These are phyloP conservation scores for Galium porrigens DNA, from an alignment of 305 asterid species.

Conservation along the genomic window DNA sequence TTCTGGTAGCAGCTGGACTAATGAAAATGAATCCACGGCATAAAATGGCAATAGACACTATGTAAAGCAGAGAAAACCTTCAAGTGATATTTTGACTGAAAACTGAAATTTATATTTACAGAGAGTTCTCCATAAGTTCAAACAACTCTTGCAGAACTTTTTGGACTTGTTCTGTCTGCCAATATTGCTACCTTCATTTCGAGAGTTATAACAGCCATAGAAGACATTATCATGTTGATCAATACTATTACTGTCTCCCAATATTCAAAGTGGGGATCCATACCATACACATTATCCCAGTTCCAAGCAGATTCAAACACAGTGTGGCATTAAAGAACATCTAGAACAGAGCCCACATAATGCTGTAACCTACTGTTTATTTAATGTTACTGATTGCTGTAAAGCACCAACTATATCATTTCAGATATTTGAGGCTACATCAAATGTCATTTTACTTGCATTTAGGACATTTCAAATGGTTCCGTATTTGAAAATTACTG, in stretches of 20 bases:
- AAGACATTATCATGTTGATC: not conserved
- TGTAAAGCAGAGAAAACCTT: constrained; percentile 3
- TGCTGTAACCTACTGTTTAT: constrained; percentile 25
- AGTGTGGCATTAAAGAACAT: constrained; percentile 41
- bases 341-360: constrained; percentile 46
- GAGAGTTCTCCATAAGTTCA: constrained; percentile 73
- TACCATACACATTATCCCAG: constrained; percentile 31
- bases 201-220: constrained; percentile 11
- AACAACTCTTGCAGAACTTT: constrained; percentile 33
- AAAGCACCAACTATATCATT: not conserved
- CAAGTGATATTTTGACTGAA: constrained; percentile 14
- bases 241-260: not conserved
- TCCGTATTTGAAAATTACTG: not conserved
- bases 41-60: constrained; percentile 18
- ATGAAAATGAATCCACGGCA: constrained; percentile 31
- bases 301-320: constrained; percentile 38
- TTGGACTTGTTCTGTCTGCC: constrained; percentile 39
- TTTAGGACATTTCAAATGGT: no score
- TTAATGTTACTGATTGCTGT: constrained; percentile 46
- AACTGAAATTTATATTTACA: constrained; percentile 23
- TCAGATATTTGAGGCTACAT: not conserved
- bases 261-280: not conserved
- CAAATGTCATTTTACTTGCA: not conserved
- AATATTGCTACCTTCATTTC: constrained; percentile 19
- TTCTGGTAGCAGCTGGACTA: constrained; percentile 31